Base-by-base conservation (phyloP, 1,284 basidiomycete genomes). In the Gomphus bonarii region DNA sequence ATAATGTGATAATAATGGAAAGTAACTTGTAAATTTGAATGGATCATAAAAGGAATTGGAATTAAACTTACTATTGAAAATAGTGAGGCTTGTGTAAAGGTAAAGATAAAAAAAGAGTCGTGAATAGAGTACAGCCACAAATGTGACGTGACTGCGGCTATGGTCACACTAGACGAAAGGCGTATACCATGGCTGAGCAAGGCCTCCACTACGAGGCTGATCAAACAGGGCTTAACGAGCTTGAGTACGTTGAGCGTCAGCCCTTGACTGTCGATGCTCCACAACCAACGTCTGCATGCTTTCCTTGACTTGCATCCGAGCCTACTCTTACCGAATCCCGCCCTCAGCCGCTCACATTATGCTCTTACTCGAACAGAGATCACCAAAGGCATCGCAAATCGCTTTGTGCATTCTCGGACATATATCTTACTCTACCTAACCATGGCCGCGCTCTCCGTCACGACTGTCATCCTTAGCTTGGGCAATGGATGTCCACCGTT, bases 391-490 rank as follows among this genome's bases (percentile, higher is more conserved):
- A 79, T 92, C 57, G 90, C 91, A 25, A 92, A 90, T 68, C 79
- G 90, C 59, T 89, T 91, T 67, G 84, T 92, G 46, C 88, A 92
- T 68, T 91, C 88, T 49, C 75, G 83, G 61, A 80, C 78, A 42
- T 91, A 91, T 66, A 88, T 90, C 49, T 75, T 90, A 57, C 82
- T 95, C 55, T 97, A 97, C 70, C 83, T 95, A 36, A 81, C 73
- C 61, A 95, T 95, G 92, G 91, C 91, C 20, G 84, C 83, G 33
- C 74, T 95, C 48, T 92, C 90, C n/a, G 77, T 93, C 55, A 85
- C 91, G 4, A 97, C 94, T 0, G 88, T 97, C 54, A 80, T 90
- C n/a, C 76, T 97, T 54, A 93, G 91, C 67, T 70, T 97, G 50
- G 76, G 78, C 50, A 84, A 88, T 61, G 88, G 80, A 33, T 91